Conservation (phyloP, 2,329 filamentous ascomycete species). For the Fusarium metavorans region DNA sequence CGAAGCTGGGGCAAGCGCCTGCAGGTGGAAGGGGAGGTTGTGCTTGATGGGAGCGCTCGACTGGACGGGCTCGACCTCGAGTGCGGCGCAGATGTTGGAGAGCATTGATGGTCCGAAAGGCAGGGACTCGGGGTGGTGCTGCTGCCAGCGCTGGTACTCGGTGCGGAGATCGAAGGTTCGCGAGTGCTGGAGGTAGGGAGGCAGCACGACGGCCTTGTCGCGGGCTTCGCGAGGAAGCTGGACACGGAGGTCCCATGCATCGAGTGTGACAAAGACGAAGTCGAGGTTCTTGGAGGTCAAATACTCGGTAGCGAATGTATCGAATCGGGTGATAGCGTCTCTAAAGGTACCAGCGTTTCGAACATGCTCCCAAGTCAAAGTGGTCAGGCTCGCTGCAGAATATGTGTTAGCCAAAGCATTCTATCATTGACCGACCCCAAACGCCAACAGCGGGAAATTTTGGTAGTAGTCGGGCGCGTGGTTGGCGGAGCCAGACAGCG, state of each 20-base stretch:
- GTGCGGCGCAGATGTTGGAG: constrained; percentile 96
- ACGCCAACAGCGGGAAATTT: constrained; percentile 12
- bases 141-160: constrained; percentile 98
- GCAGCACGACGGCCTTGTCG: constrained; percentile 97
- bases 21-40: constrained; percentile 96
- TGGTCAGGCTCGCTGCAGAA: constrained; percentile 88
- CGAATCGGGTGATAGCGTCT: constrained; percentile 95
- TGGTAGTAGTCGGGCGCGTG: constrained; percentile 18
- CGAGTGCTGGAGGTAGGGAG: constrained; percentile 96
- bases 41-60: constrained; percentile 98
- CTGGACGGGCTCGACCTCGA: constrained; percentile 98
- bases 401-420: constrained; percentile 32
- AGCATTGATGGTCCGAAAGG: constrained; percentile 96
- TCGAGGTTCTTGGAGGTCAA: constrained; percentile 91
- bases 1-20: constrained; percentile 94
- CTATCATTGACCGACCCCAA: constrained; percentile 3
- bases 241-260: constrained; percentile 97
- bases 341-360: constrained; percentile 97
- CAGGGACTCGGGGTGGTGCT: constrained; percentile 96
- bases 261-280: constrained; percentile 98
- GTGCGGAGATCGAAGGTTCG: constrained; percentile 96
- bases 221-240: constrained; percentile 97
- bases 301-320: constrained; percentile 92
- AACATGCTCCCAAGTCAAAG: constrained; percentile 98
- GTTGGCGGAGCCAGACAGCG: constrained; percentile 31